Percentiles rank a stretch among this genome's conserved stretches.
phyloP scores from a whole-genome alignment of 305 asterid species.

The Solanum hybrid region DNA sequence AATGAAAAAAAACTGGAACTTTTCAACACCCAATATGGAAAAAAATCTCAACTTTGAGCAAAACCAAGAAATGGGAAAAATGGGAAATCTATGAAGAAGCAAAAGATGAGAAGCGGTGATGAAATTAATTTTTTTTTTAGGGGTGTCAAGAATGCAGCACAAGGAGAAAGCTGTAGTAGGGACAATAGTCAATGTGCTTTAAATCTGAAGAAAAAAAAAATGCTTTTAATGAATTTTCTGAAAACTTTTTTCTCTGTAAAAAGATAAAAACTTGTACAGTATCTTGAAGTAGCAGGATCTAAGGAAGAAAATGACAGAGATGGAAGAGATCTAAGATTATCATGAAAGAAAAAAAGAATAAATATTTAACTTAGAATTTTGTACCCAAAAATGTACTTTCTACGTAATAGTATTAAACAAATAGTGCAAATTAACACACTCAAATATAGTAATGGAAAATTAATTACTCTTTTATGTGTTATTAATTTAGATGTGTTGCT shows the following conservation, averaged over 20 bases:
- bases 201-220: neutral
- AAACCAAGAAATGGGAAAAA: neutral
- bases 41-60: neutral
- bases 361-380: neutral
- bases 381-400: neutral
- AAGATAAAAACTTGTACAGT: neutral
- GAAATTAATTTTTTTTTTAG: neutral
- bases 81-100: neutral
- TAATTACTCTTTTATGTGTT: neutral
- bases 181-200: neutral
- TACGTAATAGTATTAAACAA: neutral
- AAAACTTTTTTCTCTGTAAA: neutral
- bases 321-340: slow-evolving; percentile 4
- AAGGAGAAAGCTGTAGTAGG: neutral
- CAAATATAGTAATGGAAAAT: neutral
- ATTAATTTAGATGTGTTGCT: neutral
- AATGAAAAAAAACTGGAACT: neutral
- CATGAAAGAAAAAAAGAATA: neutral
- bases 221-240: neutral
- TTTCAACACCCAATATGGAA: neutral
- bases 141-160: neutral
- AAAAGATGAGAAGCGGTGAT: slow-evolving; percentile 18
- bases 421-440: neutral
- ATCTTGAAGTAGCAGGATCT: neutral
- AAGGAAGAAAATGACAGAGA: neutral